Base-by-base conservation (phyloP, 441 rosid species). In the Populus hybrid region DNA sequence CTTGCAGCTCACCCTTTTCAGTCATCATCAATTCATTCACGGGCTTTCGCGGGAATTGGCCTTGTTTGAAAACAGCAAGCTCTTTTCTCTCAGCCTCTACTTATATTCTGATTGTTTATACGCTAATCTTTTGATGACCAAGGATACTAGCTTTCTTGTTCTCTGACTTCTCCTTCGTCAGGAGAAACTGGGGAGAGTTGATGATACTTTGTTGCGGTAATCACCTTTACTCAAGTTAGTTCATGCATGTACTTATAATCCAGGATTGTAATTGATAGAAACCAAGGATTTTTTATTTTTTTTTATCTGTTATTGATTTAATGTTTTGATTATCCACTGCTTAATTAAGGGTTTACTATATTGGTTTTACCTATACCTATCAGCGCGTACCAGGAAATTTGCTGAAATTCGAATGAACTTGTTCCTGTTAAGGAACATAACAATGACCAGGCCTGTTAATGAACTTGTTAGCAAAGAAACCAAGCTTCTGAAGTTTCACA, bases 11-110 rank as follows among this genome's bases (percentile, higher is more conserved):
- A 36, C 78, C 76, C 68, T 45, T 18, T 31, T 71, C 61, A 31
- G 59, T 2, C 63, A 29, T 68, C 35, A 16, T 14, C 73, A 35
- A 36, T 68, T 59, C 81, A 61, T 74, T 64, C 7, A 1, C 33
- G 68, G 74, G 63, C 81, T 40, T 74, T 64, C 7, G 1, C 33
- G 68, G 74, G 63, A 36, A 65, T 76, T 73, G 23, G 28, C 77
- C 31, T 63, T 1, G 31, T 64, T 65, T n/a, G 12, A 38, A 6
- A 45, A 24, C 66, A 29, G 78, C 75, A 31, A 68, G 77, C 74
- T 40, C n/a, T 18, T 50, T 26, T 29, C 29, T 28, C 31, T 70
- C 61, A n/a, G n/a, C 23, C 29, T 28, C 31, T 29, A 4, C 56
- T 50, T 50, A 4, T 50, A 50, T 50, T 50, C 20, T 14, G 56